phyloP scores from a whole-genome alignment of 805 yeast genomes.

The Deakozyma indianensis region DNA sequence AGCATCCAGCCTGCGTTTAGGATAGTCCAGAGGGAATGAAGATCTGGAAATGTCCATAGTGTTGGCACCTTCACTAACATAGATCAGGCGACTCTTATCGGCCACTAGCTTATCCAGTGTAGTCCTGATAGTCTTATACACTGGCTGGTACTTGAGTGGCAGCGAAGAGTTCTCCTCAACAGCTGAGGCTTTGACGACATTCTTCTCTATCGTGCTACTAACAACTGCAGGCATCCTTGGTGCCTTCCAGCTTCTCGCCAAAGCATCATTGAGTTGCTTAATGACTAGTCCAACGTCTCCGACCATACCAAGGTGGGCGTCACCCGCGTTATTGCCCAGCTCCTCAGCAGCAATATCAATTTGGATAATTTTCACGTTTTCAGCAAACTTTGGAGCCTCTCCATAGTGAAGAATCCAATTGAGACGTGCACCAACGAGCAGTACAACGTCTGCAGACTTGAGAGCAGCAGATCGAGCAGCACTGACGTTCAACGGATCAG shows the following conservation, averaged over 20 bases:
- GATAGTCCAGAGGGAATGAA: conserved; percentile 38
- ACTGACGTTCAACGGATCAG: conserved; percentile 32
- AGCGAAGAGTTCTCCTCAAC: conserved; percentile 19
- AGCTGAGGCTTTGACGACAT: conserved; percentile 20
- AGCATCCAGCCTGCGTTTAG: conserved; percentile 48
- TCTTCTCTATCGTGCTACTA: conserved; percentile 13
- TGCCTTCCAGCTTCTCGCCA: conserved; percentile 22
- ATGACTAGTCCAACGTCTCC: conserved; percentile 40
- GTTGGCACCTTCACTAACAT: conserved; percentile 61
- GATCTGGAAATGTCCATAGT: conserved; percentile 61
- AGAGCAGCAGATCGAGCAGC: conserved; percentile 54
- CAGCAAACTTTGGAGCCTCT: conserved; percentile 35
- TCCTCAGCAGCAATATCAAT: conserved; percentile 41
- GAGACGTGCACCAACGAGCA: conserved; percentile 51
- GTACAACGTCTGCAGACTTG: conserved; percentile 39
- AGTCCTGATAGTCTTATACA: conserved; percentile 34
- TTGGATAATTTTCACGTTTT: conserved; percentile 37
- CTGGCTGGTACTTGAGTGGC: conserved; percentile 37
- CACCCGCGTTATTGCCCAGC: conserved; percentile 31
- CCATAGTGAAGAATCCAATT: conserved; percentile 68
- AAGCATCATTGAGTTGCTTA: conserved; percentile 19
- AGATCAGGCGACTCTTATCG: conserved; percentile 20
- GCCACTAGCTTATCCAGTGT: conserved; percentile 17
- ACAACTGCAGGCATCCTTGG: conserved; percentile 20
- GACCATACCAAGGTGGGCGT: conserved; percentile 29